Base-by-base conservation (phyloP, 805 yeast genomes). In the Saturnispora kantuleensis region DNA sequence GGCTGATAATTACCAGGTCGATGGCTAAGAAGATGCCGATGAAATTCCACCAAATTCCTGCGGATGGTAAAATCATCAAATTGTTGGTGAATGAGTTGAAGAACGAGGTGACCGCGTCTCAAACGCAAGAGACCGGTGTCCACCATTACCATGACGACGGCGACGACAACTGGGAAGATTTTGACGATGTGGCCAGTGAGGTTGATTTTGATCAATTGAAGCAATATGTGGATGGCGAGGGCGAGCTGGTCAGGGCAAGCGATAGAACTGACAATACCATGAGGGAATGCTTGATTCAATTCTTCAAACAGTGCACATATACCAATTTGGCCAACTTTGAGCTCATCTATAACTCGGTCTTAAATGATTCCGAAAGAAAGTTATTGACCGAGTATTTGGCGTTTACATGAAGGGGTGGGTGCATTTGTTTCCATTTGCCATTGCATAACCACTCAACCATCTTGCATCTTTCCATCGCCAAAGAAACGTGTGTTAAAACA, bases 1-100 rank as follows among this genome's bases (percentile, higher is more conserved):
- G 78, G 45, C 53, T 76, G n/a, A 88, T 90, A 31, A 66, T 86
- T 4, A 90, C 97, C 0, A 74, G 97, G 56, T 85, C 96, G 0
- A 84, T 81, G 81, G 77, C 94, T 3, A 79, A 75, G 52, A 62
- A 63, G 12, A 70, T 79, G 72, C 83, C 84, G 0, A 73, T 76
- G 41, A 62, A 70, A 52, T 86, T 73, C 52, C 76, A 84, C 0
- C 77, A 73, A 55, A 69, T 88, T 2, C 68, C 89, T 0, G 84
- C 86, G 0, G 74, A 81, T 12, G 69, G 71, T 35, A 88, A 86
- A 56, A 86, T 90, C 17, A 57, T 87, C 39, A 83, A 82, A 55
- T 63, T 89, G 17, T 70, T 90, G 39, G 59, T 81, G 3, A 67
- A 74, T 28, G 97, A 90, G 58, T 66, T 88, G 40, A 71, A 69